Percentiles rank a stretch among this genome's conserved stretches.
Conservation (phyloP, 2,329 filamentous ascomycete genomes). For the Botrytis paeoniae region DNA sequence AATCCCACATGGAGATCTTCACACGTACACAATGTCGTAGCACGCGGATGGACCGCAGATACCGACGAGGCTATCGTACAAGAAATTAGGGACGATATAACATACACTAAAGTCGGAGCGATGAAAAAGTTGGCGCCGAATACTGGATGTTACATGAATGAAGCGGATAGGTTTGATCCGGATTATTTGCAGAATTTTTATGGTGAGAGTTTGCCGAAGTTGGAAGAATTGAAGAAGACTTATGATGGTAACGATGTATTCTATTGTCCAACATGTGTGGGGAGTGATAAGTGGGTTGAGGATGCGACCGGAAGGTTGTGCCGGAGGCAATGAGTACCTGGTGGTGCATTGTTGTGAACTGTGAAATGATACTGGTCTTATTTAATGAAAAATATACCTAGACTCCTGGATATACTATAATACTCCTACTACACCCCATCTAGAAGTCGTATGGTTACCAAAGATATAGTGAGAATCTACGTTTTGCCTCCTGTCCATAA, state of each 20-base stretch:
- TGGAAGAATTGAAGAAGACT: constrained; percentile 38
- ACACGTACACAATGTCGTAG: constrained; percentile 26
- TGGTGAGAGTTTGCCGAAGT: constrained; percentile 37
- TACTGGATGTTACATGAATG: constrained; percentile 45
- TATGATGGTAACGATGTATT: constrained; percentile 40
- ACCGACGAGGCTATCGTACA: neutral
- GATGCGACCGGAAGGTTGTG: constrained; percentile 19
- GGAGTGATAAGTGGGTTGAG: constrained; percentile 37
- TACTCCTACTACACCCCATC: too few relatives aligned
- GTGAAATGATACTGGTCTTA: too few relatives aligned
- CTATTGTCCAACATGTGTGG: constrained; percentile 43
- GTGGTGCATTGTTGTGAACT: neutral
- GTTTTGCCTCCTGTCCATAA: neutral
- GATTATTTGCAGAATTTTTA: constrained; percentile 40
- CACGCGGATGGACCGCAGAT: constrained; percentile 14
- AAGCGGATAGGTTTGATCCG: constrained; percentile 41
- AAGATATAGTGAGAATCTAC: neutral
- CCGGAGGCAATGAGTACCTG: neutral
- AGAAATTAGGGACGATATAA: constrained; percentile 18
- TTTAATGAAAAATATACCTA: neutral
- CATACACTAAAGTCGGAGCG: constrained; percentile 27
- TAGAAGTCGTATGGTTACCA: neutral
- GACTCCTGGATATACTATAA: neutral
- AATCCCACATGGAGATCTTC: constrained; percentile 36
- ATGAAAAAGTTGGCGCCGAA: constrained; percentile 41